phyloP scores from a whole-genome alignment of 1,284 basidiomycete genomes.

The Trametes pubescens region DNA sequence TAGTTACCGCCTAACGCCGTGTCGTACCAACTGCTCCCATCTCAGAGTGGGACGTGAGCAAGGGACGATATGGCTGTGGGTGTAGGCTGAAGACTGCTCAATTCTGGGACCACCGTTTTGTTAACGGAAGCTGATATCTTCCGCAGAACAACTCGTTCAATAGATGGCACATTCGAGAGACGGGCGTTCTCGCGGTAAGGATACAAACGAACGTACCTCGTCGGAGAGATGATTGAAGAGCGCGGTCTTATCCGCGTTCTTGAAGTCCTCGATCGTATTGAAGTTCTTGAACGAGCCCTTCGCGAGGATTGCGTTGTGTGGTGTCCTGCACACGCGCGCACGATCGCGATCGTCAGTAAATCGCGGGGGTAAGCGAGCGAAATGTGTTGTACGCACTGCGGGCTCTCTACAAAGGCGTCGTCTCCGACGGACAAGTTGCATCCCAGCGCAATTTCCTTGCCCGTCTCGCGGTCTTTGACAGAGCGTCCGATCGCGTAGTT shows the following conservation, averaged over 20 bases:
- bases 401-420: constrained; percentile 61
- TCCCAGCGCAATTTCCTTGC: constrained; percentile 65
- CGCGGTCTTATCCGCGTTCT: constrained; percentile 85
- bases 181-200: too few relatives aligned
- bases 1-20: too few relatives aligned
- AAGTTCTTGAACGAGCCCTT: constrained; percentile 87
- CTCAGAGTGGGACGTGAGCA: too few relatives aligned
- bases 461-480: constrained; percentile 79
- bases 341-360: constrained; percentile 2
- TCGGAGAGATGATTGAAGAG: constrained; percentile 79
- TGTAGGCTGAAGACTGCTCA: too few relatives aligned
- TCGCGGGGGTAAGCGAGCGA: not conserved
- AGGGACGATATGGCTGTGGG: too few relatives aligned
- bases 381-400: constrained; percentile 36
- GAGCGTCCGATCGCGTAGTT: constrained; percentile 78
- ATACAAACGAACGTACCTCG: constrained; percentile 52
- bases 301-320: constrained; percentile 52
- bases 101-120: too few relatives aligned
- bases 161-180: too few relatives aligned
- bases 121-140: too few relatives aligned
- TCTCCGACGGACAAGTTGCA: constrained; percentile 67
- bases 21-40: too few relatives aligned
- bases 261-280: constrained; percentile 98
- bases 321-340: constrained; percentile 37
- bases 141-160: too few relatives aligned